phyloP scores from a whole-genome alignment of 176 grass and related monocot genomes.

The Puya raimondii region DNA sequence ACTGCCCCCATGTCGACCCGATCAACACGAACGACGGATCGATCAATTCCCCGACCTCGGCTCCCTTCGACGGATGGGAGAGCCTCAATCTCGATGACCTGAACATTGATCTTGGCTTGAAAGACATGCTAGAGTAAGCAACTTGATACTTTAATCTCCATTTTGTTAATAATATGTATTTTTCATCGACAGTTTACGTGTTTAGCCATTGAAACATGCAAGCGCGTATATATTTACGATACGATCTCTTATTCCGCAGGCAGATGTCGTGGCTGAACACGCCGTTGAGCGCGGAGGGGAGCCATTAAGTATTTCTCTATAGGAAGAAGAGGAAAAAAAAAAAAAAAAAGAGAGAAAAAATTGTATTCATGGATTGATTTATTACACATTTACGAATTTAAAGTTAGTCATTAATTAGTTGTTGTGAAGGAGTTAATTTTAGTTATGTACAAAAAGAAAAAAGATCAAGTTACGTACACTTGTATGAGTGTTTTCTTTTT shows the following conservation, averaged over 20 bases:
- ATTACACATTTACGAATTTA: conserved; percentile 24
- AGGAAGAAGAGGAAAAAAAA: conserved; percentile 10
- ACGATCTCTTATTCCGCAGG: conserved; percentile 26
- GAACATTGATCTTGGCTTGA: conserved; percentile 49
- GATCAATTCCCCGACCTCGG: conserved; percentile 34
- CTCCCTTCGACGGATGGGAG: conserved; percentile 44
- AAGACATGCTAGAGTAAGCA: conserved; percentile 73
- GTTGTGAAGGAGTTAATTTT: conserved; percentile 9
- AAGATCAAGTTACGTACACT: conserved; percentile 21
- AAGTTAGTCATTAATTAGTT: conserved; percentile 28
- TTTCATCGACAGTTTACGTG: too few species aligned
- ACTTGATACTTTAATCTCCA: not conserved
- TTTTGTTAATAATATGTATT: not conserved
- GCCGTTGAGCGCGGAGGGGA: conserved; percentile 5
- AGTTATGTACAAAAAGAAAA: conserved; percentile 34
- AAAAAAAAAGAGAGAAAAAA: not conserved
- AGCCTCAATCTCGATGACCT: conserved; percentile 49
- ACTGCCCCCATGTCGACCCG: conserved; percentile 9
- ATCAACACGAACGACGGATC: not conserved
- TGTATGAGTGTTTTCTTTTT: conserved; percentile 6
- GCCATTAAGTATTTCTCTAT: conserved; percentile 7
- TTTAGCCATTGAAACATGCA: not conserved
- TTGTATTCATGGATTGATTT: conserved; percentile 16
- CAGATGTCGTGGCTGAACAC: conserved; percentile 52
- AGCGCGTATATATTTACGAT: not conserved